Conservation (phyloP, 73 alveolate species). For the Symbiodinium natans region DNA sequence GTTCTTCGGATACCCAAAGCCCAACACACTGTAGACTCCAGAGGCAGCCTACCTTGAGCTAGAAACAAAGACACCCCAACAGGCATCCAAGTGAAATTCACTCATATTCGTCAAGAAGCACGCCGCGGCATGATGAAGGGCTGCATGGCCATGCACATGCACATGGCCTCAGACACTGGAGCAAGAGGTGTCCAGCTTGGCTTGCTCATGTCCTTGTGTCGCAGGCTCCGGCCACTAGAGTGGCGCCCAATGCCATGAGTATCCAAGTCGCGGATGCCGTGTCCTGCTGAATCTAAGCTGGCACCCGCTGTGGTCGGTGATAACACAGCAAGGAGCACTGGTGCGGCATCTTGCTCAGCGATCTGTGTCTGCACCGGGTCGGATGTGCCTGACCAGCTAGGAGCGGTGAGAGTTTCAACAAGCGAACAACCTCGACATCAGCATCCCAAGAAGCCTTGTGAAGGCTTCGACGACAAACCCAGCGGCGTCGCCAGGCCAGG, state of each 20-base stretch:
- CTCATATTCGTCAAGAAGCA: background rate
- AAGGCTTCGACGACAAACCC: background rate
- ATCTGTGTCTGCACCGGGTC: too few relatives aligned
- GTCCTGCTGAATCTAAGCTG: background rate
- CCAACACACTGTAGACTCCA: too few relatives aligned
- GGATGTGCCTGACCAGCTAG: background rate
- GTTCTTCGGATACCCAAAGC: too few relatives aligned
- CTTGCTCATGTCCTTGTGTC: background rate
- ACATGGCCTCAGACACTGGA: slow-evolving; percentile 48
- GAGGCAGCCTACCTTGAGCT: background rate
- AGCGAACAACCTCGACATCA: background rate
- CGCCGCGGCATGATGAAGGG: slow-evolving; percentile 48
- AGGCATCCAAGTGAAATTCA: too few relatives aligned
- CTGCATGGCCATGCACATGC: slow-evolving; percentile 60
- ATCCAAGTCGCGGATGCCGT: slow-evolving; percentile 39
- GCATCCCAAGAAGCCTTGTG: background rate
- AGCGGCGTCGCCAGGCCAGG: background rate
- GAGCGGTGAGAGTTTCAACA: background rate
- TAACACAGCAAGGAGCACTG: background rate
- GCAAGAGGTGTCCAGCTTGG: too few relatives aligned
- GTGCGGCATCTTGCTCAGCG: too few relatives aligned
- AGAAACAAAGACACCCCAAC: too few relatives aligned
- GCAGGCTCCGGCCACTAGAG: slow-evolving; percentile 31
- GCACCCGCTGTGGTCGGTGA: background rate
- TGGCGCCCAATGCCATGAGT: slow-evolving; percentile 52